Evolutionary conservation across 257 asterid genomes (phyloP).

Genomic region (Plantago major): DNA sequence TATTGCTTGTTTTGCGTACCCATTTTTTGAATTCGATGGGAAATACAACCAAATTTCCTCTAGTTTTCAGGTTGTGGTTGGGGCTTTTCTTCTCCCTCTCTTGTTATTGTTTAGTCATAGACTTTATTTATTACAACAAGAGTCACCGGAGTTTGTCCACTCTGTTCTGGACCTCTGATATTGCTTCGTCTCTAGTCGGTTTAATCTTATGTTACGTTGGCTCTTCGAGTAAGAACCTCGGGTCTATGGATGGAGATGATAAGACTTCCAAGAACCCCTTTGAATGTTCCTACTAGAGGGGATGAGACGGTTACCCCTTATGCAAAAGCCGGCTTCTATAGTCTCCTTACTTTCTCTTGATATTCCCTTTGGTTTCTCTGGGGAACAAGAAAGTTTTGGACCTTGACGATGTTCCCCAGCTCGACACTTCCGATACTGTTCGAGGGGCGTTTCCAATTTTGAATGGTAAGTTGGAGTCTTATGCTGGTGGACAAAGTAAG

Average conservation of each 20-base stretch:
- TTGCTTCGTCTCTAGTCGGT: conserved; percentile 39
- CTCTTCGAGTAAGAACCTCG: conserved; percentile 29
- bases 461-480: conserved; percentile 38
- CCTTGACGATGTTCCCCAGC: conserved; percentile 95
- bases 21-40: conserved; percentile 29
- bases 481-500: conserved; percentile 26
- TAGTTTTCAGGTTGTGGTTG: no score
- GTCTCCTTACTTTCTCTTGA: conserved; percentile 70
- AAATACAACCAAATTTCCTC: no score
- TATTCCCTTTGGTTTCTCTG: conserved; percentile 52
- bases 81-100: no score
- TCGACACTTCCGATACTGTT: conserved; percentile 43
- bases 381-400: conserved; percentile 62
- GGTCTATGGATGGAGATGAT: conserved; percentile 15
- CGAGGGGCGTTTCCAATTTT: conserved; percentile 56
- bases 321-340: conserved; percentile 48
- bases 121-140: no score
- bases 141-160: no score
- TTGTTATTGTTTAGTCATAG: no score
- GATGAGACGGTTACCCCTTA: conserved; percentile 80
- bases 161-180: conserved; percentile 72
- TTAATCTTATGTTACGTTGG: conserved; percentile 49
- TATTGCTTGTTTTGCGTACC: conserved; percentile 44
- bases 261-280: conserved; percentile 48
- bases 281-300: conserved; percentile 44